These are phyloP conservation scores for Talaromyces marneffei DNA, from an alignment of 2,329 filamentous ascomycete genomes.

Conservation along the genomic window DNA sequence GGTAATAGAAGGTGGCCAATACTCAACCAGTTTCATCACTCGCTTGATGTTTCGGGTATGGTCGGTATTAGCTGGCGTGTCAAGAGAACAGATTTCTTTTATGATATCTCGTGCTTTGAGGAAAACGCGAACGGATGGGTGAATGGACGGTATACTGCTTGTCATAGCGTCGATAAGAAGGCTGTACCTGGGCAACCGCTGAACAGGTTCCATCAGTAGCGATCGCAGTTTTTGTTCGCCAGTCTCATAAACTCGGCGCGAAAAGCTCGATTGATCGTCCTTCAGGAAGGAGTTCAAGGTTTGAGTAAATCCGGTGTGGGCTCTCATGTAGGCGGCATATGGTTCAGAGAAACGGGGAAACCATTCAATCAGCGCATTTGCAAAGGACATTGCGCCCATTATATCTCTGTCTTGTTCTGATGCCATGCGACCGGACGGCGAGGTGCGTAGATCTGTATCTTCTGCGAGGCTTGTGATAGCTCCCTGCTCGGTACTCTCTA, in stretches of 20 bases:
- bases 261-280: slow-evolving; percentile 74
- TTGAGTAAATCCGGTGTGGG: slow-evolving; percentile 79
- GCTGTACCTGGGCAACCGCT: slow-evolving; percentile 88
- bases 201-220: slow-evolving; percentile 90
- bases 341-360: slow-evolving; percentile 87
- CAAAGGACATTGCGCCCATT: slow-evolving; percentile 71
- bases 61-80: slow-evolving; percentile 59
- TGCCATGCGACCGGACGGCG: slow-evolving; percentile 43
- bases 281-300: slow-evolving; percentile 72
- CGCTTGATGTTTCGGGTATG: slow-evolving; percentile 69
- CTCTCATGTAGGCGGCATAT: slow-evolving; percentile 88
- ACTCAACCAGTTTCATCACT: slow-evolving; percentile 68
- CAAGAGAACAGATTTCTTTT: slow-evolving; percentile 92
- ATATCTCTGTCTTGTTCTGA: slow-evolving; percentile 56
- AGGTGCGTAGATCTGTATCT: slow-evolving; percentile 44
- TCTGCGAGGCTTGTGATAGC: slow-evolving; percentile 70
- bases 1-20: slow-evolving; percentile 67
- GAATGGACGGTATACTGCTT: slow-evolving; percentile 73
- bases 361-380: slow-evolving; percentile 79
- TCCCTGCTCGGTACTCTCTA: slow-evolving; percentile 78
- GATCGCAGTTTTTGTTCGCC: slow-evolving; percentile 90
- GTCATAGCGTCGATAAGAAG: slow-evolving; percentile 95
- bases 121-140: slow-evolving; percentile 76
- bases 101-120: slow-evolving; percentile 89
- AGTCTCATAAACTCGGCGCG: slow-evolving; percentile 69